Evolutionary conservation across 1,139 yeast genomes (phyloP), one percentile per base, ranked within the genome.

Genomic region (Magnusiomyces fungicola): DNA sequence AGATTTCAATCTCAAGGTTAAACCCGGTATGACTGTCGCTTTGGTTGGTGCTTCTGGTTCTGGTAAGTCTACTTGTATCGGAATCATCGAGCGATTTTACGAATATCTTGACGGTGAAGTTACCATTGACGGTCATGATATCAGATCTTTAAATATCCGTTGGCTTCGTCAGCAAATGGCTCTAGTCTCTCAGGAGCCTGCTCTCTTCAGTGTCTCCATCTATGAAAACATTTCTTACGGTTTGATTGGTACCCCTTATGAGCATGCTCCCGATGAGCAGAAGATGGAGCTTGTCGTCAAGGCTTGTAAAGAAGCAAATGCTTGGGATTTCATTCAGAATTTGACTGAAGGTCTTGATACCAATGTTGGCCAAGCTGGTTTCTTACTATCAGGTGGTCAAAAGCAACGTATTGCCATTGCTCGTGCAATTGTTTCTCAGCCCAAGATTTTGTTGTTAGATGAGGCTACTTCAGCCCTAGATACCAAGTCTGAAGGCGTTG

Each of bases 1-100:
- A 22, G 76, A 78, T n/a, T 74, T 89, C 59, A 70, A 76, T 37
- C 75, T 89, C 48, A 71, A 68, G 10, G 75, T 89, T 33, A 66
- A 73, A 14, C 78, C 85, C 3, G 89, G 92, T 16, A 82, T 88
- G 49, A 86, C 88, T 52, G 81, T 92, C 5, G 92, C 96, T 61
- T 75, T 89, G 49, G 96, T 88, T 16, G 97, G 97, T 1, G 86
- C 92, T 16, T 85, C 95, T 19, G 97, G 97, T 0, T 82, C 94
- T 51, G 97, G 97, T 19, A 89, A 89, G 62, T 84, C 95, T 3
- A 89, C 97, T 0, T 76, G 89, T 34, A 83, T 90, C 1, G 79
- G 88, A 6, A 68, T 89, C 45, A 67, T 89, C 22, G 72, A 88
- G 54, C 74, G 96, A 48, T 80, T 86, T 51, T 87, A 88, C 64